Percentiles rank a stretch among this genome's conserved stretches.
phyloP scores from a whole-genome alignment of 441 rosid genomes.

The Theobroma grandiflorum region DNA sequence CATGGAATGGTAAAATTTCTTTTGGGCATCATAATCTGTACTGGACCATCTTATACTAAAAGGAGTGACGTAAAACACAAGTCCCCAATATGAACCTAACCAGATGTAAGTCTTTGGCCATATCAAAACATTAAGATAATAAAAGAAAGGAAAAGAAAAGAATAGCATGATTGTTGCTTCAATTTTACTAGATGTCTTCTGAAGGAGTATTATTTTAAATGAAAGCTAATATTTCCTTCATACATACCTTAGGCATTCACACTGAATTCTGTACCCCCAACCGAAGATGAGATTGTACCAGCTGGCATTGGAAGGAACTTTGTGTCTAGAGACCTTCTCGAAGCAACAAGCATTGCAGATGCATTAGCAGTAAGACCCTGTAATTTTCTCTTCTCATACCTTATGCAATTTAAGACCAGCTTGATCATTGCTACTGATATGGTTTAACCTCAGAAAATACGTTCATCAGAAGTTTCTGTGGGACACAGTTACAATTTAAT shows the following conservation, averaged over 20 bases:
- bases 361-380: constrained; percentile 46
- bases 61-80: not conserved
- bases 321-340: constrained; percentile 63
- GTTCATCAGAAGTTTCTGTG: constrained; percentile 50
- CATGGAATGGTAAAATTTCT: constrained; percentile 51
- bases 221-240: constrained; percentile 16
- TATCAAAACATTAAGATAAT: not conserved
- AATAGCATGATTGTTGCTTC: not conserved
- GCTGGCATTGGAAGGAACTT: constrained; percentile 64
- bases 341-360: constrained; percentile 56
- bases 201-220: not conserved
- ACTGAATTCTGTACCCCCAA: constrained; percentile 63
- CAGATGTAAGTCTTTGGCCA: not conserved
- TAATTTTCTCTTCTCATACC: not conserved
- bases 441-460: constrained; percentile 45
- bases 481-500: constrained; percentile 69
- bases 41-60: not conserved
- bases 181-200: not conserved
- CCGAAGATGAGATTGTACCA: constrained; percentile 47
- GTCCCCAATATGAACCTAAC: not conserved
- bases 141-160: not conserved
- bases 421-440: constrained; percentile 16
- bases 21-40: not conserved
- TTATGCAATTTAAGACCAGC: not conserved
- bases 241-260: constrained; percentile 53